Base-by-base conservation (phyloP, 768 basidiomycete species). In the Termitomyces heimii region DNA sequence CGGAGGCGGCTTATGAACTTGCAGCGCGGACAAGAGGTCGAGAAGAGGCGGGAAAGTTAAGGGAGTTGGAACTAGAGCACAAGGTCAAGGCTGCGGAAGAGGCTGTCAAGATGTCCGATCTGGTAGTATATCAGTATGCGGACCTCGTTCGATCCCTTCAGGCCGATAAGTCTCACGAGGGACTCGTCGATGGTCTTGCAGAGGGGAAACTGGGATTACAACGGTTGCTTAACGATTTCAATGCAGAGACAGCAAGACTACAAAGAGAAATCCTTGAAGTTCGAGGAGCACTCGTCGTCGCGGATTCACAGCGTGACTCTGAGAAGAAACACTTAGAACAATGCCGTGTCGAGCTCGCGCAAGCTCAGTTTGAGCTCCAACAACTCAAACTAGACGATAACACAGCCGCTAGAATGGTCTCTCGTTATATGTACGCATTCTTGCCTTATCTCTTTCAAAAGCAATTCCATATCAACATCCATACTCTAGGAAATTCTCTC, bases 361-460 rank as follows among this genome's bases (percentile, higher is more conserved):
- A 73, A 31, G 69, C 75, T 4, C 75, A 75, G 43, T 70, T 75
- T 1, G 82, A 84, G 59, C 71, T 89, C 16, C 79, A 88, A 53
- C 76, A 73, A 62, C 73, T 82, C 47, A 72, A 75, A 60, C 67
- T 83, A 18, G 88, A 92, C 49, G 89, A 92, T 56, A 80, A 75
- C n/a, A 80, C 86, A 0, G 90, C 91, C 2, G 85, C 86, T 13
- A 88, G 85, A 64, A 88, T 92, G 82, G 91, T 94, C 29, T 82
- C 89, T 28, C 82, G 88, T 37, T 93, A 93, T 67, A 93, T 92
- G 91, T 91, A 62, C 55, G 84, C 74, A 0, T 16, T 35, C 16
- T 37, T 47, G 18, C 32, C 51, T n/a, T 48, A 34, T 50, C 9
- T 39, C 43, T 34, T 43, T 40, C 40, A 32, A 8, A 22, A 20